Conservation (phyloP, 495 filamentous ascomycete species). For the Parmelia sp. region DNA sequence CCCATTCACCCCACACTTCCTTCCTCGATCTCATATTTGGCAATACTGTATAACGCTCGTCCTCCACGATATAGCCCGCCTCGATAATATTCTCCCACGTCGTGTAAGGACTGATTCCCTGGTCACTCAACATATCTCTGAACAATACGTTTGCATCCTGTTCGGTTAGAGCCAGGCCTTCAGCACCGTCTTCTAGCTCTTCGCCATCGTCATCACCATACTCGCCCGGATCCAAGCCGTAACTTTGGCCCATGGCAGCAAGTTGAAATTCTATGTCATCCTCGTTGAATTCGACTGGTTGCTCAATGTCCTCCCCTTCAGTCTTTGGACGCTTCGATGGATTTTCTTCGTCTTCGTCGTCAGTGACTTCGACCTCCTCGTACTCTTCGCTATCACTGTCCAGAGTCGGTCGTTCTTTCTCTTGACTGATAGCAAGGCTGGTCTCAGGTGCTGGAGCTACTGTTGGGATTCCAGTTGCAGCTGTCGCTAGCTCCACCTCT, state of each 20-base stretch:
- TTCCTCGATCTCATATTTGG: conserved; percentile 72
- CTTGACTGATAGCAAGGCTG: conserved; percentile 6
- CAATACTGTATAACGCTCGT: conserved; percentile 78
- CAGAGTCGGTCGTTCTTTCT: conserved; percentile 14
- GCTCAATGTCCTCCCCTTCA: conserved; percentile 44
- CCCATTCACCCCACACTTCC: conserved; percentile 79
- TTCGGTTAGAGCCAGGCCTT: conserved; percentile 59
- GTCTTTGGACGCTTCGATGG: conserved; percentile 61
- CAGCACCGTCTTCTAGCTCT: conserved; percentile 65
- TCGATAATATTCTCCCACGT: conserved; percentile 84
- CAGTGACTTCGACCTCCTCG: conserved; percentile 84
- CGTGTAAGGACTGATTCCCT: conserved; percentile 76
- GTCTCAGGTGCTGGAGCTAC: conserved; percentile 14
- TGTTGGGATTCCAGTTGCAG: conserved; percentile 9
- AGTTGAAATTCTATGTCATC: conserved; percentile 93
- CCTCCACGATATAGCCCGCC: conserved; percentile 74
- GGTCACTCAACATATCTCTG: conserved; percentile 78
- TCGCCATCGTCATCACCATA: conserved; percentile 60
- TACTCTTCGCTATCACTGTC: conserved; percentile 60
- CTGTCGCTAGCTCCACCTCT: conserved; percentile 21
- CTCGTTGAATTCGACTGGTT: conserved; percentile 83
- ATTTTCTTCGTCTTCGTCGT: conserved; percentile 52
- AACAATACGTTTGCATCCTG: conserved; percentile 67
- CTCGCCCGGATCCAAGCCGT: conserved; percentile 64
- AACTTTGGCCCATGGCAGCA: conserved; percentile 75